phyloP scores from a whole-genome alignment of 768 basidiomycete species.

The Daedalea quercina region DNA sequence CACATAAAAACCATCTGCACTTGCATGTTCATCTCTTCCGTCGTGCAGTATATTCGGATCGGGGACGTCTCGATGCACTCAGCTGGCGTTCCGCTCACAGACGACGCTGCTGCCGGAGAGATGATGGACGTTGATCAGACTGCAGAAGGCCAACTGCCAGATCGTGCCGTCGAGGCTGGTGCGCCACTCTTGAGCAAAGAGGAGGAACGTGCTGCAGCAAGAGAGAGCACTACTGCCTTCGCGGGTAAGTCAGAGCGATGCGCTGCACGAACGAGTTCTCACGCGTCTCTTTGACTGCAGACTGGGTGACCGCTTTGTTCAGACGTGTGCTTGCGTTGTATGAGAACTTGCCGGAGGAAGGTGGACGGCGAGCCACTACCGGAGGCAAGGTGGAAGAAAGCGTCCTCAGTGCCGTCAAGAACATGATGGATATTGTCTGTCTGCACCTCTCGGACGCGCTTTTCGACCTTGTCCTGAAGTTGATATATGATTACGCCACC shows the following conservation, averaged over 20 bases:
- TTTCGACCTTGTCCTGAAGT: constrained; percentile 79
- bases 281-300: constrained; percentile 27
- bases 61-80: constrained; percentile 66
- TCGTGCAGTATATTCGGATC: constrained; percentile 69
- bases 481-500: constrained; percentile 84
- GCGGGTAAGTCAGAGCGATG: constrained; percentile 43
- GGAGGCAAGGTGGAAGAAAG: constrained; percentile 80
- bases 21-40: constrained; percentile 70
- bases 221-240: constrained; percentile 75
- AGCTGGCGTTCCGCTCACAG: constrained; percentile 46
- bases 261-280: background rate
- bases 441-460: constrained; percentile 71
- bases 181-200: constrained; percentile 42
- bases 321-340: constrained; percentile 75
- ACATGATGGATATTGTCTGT: constrained; percentile 76
- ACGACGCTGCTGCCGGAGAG: constrained; percentile 47
- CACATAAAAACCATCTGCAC: constrained; percentile 75
- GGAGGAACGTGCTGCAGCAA: constrained; percentile 66
- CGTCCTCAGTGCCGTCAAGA: constrained; percentile 72
- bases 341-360: constrained; percentile 93
- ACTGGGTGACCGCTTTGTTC: constrained; percentile 77
- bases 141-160: constrained; percentile 41
- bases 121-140: constrained; percentile 49
- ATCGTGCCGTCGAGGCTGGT: constrained; percentile 38
- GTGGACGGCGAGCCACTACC: constrained; percentile 78